Base-by-base conservation (phyloP, 441 rosid species). In the Jatropha multifida region DNA sequence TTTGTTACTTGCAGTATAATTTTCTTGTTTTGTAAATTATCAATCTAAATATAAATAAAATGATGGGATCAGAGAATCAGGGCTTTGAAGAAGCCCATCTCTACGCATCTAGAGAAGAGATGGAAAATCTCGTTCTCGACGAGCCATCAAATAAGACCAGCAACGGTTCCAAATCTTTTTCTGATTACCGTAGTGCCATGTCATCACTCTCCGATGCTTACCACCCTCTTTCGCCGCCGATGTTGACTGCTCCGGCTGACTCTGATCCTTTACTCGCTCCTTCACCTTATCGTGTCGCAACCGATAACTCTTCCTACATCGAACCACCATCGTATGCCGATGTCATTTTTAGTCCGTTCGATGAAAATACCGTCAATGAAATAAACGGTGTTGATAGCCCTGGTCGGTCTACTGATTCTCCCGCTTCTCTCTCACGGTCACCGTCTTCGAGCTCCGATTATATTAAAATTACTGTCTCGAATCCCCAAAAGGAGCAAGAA, bases 11-110 rank as follows among this genome's bases (percentile, higher is more conserved):
- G 15, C 18, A 23, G 8, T 69, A 0, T 69, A 7, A 52, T 55
- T 37, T 27, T 13, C 14, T 4, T 32, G 5, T 32, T 38, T 49
- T 12, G 23, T 11, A 12, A 20, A 58, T 58, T 20, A 9, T 18
- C 11, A 7, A 11, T 15, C 46, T 46, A 8, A 62, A 69, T 4
- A 20, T 8, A 61, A 77, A 91, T 9, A 20, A 73, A 77, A 94
- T 94, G 99, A 94, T 93, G 98, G 97, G 91, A 68, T 90, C 90
- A 56, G 93, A 91, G 75, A 88, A 83, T 73, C 89, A 82, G 59
- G 86, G 85, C 38, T 81, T 79, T 70, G 84, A 84, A 77, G 88
- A 87, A 60, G 82, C 89, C 12, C 87, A 82, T 46, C 84, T 85
- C 51, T 84, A 80, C 73, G 83, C 90, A 18, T 55, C 91, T 67